Evolutionary conservation across 2,329 filamentous ascomycete genomes (phyloP), one percentile per base, ranked within the genome.

Genomic region (Pseudopyricularia javanii): DNA sequence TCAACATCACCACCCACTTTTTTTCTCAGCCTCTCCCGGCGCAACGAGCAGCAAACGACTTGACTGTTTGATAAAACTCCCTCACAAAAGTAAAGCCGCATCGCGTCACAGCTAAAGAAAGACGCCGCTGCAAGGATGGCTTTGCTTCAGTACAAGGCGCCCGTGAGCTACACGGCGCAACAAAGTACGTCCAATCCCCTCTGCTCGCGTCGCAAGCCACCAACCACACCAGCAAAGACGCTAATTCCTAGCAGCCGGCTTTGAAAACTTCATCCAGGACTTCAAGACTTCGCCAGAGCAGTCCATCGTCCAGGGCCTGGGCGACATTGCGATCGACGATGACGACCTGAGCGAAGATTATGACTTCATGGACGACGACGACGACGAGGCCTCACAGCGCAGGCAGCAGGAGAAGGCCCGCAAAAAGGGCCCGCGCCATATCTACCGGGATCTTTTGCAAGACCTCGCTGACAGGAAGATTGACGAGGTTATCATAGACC

Each of bases 371-470:
- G 88, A 95, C 65, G 86, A 91, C 61, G 79, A 91, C 61, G 79
- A 45, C 11, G 84, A 88, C 57, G 80, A 81, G 52, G 74, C 74
- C 17, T 72, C 73, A 37, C 72, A 74, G 55, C 71, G 66, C 56
- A 75, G 73, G 22, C 74, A 69, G 51, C 70, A 72, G 58, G 70
- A 77, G 49, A 74, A 70, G 64, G 72, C 72, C 59, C 71, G 64
- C 58, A 70, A 70, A 60, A 70, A 68, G 61, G 67, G 74, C 61
- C 83, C 83, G 37, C 88, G 85, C 65, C 74, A 85, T 66, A 97
- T 97, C 71, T 98, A 98, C 71, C 85, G 86, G 75, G 80, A 88
- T 53, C 76, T 91, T 64, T 74, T 98, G 63, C 91, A 96, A 66
- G 81, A 91, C 62, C 78, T 98, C 12, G 86, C 91, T 54, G 86